Base-by-base conservation (phyloP, 129 eudicot genomes). In the Chrysanthemum makinoi region DNA sequence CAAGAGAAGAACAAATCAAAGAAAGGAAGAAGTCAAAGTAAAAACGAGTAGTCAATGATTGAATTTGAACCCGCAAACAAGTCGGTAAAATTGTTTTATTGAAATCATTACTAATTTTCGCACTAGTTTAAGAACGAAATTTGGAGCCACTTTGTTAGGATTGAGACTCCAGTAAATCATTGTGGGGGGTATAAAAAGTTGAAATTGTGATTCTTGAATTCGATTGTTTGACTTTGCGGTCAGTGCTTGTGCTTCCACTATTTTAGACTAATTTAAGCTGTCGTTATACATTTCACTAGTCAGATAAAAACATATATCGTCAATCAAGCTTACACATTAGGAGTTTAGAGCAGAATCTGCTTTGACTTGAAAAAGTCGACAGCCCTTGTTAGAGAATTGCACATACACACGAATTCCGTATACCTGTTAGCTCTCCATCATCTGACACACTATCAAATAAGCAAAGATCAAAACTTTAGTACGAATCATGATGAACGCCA, bases 1-100 rank as follows among this genome's bases (percentile, higher is more conserved):
- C 89, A 86, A 77, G 98, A 92, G 82, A 92, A 87, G 88, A 89
- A 74, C 75, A 87, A 87, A 65, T 72, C 89, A 14, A 92, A 89
- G 84, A 89, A 89, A 69, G 87, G 81, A 54, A 92, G 79, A 78
- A 81, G 47, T 62, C 85, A 84, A 50, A 69, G 56, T 65, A 83
- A 81, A 65, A 66, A 69, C 56, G 76, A 56, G 71, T 79, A 72
- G 73, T 65, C 61, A 51, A 49, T 19, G 71, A 67, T 44, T 79
- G 74, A 72, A 49, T 55, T 26, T 30, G 54, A 56, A 35, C 66
- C 73, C 65, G 33, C 48, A 74, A 69, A 76, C 71, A 64, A 66
- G 48, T 69, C 10, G 66, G 67, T 75, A 62, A 55, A 46, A 61
- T 78, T 84, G 49, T 62, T 79, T 64, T 47, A 65, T 79, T 70